Evolutionary conservation across 441 rosid species (phyloP).

Genomic region (Viola pubescens): DNA sequence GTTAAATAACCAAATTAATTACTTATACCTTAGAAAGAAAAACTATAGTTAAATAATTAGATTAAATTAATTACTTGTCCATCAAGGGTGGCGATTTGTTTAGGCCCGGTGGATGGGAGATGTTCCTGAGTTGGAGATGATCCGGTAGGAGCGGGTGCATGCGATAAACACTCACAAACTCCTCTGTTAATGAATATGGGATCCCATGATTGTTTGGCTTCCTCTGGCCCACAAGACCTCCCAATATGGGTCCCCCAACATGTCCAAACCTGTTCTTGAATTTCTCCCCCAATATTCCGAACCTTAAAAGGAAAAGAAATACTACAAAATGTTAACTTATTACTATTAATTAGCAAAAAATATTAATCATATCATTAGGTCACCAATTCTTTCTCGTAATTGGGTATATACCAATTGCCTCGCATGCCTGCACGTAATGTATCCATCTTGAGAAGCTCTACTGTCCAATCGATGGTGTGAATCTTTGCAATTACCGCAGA

Average conservation of each 20-base stretch:
- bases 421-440: slow-evolving; percentile 63
- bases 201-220: slow-evolving; percentile 63
- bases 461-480: slow-evolving; percentile 84
- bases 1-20: no score
- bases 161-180: slow-evolving; percentile 64
- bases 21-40: no score
- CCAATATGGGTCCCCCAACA: slow-evolving; percentile 36
- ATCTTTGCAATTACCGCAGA: slow-evolving; percentile 76
- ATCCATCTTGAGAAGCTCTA: slow-evolving; percentile 66
- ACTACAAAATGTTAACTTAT: background rate
- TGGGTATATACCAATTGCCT: slow-evolving; percentile 47
- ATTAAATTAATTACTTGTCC: slow-evolving; percentile 26
- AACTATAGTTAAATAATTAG: no score
- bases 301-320: slow-evolving; percentile 26
- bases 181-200: slow-evolving; percentile 70
- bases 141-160: slow-evolving; percentile 74
- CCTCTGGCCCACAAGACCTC: slow-evolving; percentile 54
- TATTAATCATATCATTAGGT: no score
- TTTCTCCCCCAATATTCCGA: slow-evolving; percentile 64
- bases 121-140: slow-evolving; percentile 36
- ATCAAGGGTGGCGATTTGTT: slow-evolving; percentile 38
- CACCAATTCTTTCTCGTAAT: no score
- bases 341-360: no score
- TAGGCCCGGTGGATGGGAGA: slow-evolving; percentile 19
- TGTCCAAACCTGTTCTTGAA: slow-evolving; percentile 64